Evolutionary conservation across 345 rosid species (phyloP).

Genomic region (Anacardium occidentale): DNA sequence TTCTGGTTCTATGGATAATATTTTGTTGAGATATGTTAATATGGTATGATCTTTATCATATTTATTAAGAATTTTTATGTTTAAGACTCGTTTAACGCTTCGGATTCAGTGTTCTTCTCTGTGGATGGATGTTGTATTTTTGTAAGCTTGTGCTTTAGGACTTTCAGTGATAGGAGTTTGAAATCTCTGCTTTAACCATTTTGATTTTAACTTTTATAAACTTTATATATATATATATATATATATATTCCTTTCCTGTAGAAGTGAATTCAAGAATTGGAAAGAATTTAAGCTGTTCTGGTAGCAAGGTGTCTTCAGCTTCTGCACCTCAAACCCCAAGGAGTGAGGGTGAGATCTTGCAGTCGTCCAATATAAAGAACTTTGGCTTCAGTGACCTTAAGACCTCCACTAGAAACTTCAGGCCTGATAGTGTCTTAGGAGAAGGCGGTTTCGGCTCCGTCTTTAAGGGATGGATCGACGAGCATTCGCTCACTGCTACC

Average conservation of each 20-base stretch:
- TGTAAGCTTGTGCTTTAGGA: background rate
- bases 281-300: constrained; percentile 33
- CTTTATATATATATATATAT: too few species aligned
- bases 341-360: constrained; percentile 88
- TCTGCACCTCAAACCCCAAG: constrained; percentile 70
- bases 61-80: background rate
- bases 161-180: background rate
- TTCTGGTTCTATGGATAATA: background rate
- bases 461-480: constrained; percentile 96
- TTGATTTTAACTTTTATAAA: background rate
- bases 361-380: constrained; percentile 63
- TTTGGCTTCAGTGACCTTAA: constrained; percentile 69
- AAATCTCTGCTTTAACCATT: background rate
- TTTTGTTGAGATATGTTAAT: background rate
- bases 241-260: constrained; percentile 19
- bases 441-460: constrained; percentile 99
- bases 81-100: background rate
- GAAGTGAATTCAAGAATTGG: constrained; percentile 71
- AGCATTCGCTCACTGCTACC: constrained; percentile 56
- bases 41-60: background rate
- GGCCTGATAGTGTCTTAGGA: constrained; percentile 90
- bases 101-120: background rate
- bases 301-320: constrained; percentile 53
- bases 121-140: background rate
- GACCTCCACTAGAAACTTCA: constrained; percentile 79